These are phyloP conservation scores for Solanum chaucha DNA, from an alignment of 257 asterid species.

Conservation along the genomic window DNA sequence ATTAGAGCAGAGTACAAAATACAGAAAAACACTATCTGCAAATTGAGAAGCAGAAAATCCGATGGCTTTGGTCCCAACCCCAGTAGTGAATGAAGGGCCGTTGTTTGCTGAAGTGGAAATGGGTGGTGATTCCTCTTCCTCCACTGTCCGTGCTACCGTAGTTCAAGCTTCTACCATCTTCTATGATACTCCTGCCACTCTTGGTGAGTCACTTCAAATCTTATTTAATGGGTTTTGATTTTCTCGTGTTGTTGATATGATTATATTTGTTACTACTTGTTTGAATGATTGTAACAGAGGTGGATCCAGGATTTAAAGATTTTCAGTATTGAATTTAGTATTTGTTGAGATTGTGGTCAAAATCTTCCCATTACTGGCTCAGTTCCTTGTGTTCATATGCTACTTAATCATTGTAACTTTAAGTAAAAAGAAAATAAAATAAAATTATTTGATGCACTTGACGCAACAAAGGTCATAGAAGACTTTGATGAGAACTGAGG, in stretches of 20 bases:
- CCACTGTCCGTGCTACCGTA: slow-evolving; percentile 72
- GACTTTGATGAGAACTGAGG: neutral
- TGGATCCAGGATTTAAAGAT: neutral
- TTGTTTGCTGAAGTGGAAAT: slow-evolving; percentile 74
- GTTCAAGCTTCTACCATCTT: slow-evolving; percentile 95
- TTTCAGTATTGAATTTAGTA: too few relatives aligned
- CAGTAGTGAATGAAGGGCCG: slow-evolving; percentile 37
- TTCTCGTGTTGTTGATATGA: neutral
- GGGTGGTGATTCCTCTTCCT: slow-evolving; percentile 59
- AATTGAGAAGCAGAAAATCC: neutral
- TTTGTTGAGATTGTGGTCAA: neutral
- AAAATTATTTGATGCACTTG: neutral
- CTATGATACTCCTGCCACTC: slow-evolving; percentile 92
- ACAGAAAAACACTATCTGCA: neutral
- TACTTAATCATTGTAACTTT: neutral
- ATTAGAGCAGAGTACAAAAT: neutral
- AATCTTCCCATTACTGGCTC: neutral
- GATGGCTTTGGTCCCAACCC: slow-evolving; percentile 59
- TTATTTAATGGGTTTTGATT: neutral
- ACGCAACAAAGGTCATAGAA: neutral
- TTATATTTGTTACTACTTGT: neutral
- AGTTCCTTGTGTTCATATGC: neutral
- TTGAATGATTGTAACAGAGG: neutral
- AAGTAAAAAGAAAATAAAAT: neutral
- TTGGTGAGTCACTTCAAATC: slow-evolving; percentile 26